phyloP scores from a whole-genome alignment of 2,329 filamentous ascomycete genomes.

The Plectosphaerella plurivora region DNA sequence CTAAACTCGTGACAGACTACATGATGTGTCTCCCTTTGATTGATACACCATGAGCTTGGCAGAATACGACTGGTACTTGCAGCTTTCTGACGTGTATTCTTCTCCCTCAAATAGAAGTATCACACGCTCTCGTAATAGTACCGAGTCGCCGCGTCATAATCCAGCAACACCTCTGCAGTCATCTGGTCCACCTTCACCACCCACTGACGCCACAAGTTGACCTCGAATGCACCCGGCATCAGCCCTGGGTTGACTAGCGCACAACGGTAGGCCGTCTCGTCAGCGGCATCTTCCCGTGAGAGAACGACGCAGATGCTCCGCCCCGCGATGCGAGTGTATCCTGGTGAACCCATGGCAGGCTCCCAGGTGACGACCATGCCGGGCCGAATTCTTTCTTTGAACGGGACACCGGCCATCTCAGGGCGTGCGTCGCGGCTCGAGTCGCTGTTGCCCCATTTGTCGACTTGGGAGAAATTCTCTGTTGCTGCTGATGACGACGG shows the following conservation, averaged over 20 bases:
- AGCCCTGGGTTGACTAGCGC: constrained; percentile 27
- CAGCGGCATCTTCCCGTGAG: constrained; percentile 10
- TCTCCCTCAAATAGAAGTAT: background rate
- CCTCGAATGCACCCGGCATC: constrained; percentile 30
- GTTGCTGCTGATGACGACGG: no score
- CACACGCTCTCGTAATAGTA: constrained; percentile 29
- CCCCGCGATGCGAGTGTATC: constrained; percentile 5
- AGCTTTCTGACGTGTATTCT: background rate
- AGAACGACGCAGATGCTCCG: constrained; percentile 27
- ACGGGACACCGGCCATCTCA: constrained; percentile 19
- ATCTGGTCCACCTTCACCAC: constrained; percentile 27
- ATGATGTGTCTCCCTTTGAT: no score
- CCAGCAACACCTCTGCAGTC: constrained; percentile 34
- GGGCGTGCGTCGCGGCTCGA: constrained; percentile 25
- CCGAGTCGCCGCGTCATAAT: constrained; percentile 37
- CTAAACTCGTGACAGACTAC: no score
- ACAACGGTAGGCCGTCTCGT: constrained; percentile 25
- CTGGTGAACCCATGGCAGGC: constrained; percentile 8
- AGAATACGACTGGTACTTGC: no score
- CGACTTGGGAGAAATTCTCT: background rate
- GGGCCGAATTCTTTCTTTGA: constrained; percentile 33
- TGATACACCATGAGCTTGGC: no score
- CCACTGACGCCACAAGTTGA: constrained; percentile 33
- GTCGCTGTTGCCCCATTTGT: constrained; percentile 3
- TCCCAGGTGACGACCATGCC: constrained; percentile 35